phyloP scores from a whole-genome alignment of 371 early-diverging fungal species.

The Actinomortierella wolfii region DNA sequence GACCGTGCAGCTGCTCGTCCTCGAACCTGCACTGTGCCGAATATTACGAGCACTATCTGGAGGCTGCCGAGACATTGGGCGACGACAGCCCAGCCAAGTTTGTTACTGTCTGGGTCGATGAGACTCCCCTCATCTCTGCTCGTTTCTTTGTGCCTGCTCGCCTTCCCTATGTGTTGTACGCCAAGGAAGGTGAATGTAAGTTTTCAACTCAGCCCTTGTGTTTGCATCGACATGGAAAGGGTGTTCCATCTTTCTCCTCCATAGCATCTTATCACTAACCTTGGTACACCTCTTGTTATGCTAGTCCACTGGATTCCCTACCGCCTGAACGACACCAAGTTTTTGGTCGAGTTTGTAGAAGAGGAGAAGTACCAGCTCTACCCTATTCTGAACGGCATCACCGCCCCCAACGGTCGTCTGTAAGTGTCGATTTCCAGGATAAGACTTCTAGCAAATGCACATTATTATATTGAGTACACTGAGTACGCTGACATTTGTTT shows the following conservation, averaged over 20 bases:
- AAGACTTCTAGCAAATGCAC: not conserved
- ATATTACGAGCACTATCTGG: conserved; percentile 33
- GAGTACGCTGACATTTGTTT: not conserved
- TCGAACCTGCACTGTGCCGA: conserved; percentile 22
- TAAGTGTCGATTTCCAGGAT: conserved; percentile 9
- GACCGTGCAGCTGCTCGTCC: conserved; percentile 27
- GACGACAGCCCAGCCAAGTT: conserved; percentile 29
- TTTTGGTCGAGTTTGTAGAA: conserved; percentile 38
- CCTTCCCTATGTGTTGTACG: conserved; percentile 37
- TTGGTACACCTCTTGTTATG: not conserved
- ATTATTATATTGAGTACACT: not conserved
- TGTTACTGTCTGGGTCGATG: conserved; percentile 40
- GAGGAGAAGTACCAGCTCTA: conserved; percentile 39
- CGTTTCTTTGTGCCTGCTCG: conserved; percentile 45
- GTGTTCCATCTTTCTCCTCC: no score
- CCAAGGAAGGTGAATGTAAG: conserved; percentile 46
- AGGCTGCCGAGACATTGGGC: conserved; percentile 28
- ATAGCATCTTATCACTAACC: no score
- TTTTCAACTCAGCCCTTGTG: no score
- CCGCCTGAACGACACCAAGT: conserved; percentile 36
- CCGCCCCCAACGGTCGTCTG: conserved; percentile 31
- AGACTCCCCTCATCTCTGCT: conserved; percentile 27
- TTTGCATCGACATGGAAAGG: no score
- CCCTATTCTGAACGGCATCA: conserved; percentile 22
- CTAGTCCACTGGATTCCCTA: conserved; percentile 41